These are phyloP conservation scores for Millerozyma acaciae DNA, from an alignment of 805 yeast species.

Conservation along the genomic window DNA sequence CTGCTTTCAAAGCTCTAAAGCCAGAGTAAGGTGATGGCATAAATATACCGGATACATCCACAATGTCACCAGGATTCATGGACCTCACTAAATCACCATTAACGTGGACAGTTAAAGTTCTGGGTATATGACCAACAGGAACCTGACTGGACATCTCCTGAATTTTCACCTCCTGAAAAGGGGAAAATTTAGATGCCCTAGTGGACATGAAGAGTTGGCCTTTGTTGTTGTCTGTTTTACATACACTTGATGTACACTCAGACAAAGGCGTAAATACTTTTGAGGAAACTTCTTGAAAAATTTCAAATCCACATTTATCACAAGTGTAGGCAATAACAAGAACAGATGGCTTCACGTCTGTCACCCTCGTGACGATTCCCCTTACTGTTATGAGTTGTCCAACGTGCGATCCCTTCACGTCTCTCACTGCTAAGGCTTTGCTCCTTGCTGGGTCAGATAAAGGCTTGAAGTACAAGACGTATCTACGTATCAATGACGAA, in stretches of 20 bases:
- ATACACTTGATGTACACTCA: conserved; percentile 81
- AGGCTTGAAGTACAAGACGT: conserved; percentile 83
- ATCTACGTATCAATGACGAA: conserved; percentile 80
- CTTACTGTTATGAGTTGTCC: conserved; percentile 88
- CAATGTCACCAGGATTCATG: conserved; percentile 90
- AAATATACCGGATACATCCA: conserved; percentile 87
- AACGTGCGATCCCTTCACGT: conserved; percentile 74
- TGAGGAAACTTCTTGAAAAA: conserved; percentile 89
- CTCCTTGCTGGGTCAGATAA: conserved; percentile 38
- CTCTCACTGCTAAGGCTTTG: conserved; percentile 82
- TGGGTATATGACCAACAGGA: conserved; percentile 96
- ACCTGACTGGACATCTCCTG: conserved; percentile 96
- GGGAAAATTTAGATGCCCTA: conserved; percentile 90
- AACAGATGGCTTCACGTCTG: conserved; percentile 93
- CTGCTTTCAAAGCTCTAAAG: conserved; percentile 87
- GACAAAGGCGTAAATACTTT: conserved; percentile 81
- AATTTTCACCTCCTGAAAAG: conserved; percentile 92
- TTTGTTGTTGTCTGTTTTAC: conserved; percentile 72
- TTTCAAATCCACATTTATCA: conserved; percentile 94
- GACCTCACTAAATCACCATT: conserved; percentile 87
- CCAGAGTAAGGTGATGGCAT: conserved; percentile 97
- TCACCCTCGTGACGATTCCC: conserved; percentile 92
- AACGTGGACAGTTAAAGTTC: conserved; percentile 80
- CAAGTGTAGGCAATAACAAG: conserved; percentile 93
- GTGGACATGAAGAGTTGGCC: conserved; percentile 92